Evolutionary conservation across 345 rosid genomes (phyloP), one percentile per base, ranked within the genome.

Genomic region (Anastatica hierochuntica): DNA sequence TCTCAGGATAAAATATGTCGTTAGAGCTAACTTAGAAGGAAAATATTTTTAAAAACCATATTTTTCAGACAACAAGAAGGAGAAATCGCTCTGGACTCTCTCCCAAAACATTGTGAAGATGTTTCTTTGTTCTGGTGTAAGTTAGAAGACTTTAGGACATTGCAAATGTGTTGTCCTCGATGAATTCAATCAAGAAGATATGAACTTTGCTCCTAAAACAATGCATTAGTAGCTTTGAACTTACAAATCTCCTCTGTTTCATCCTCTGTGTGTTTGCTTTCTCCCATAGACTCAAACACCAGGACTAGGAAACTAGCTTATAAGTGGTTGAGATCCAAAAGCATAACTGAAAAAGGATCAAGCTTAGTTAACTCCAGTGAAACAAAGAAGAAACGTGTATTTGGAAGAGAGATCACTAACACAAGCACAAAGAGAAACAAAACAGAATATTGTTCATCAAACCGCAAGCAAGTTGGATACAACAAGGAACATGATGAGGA

Each of bases 131-230:
- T 81, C 87, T 27, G 68, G 66, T 60, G 94, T 84, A 73, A 76
- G 77, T 84, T 44, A 78, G 96, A 69, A 73, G 96, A 34, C 72
- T 84, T 8, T 84, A 88, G 58, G 96, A 88, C 76, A 82, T 88
- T 59, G 94, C 90, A 29, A 88, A 88, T 72, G 88, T 84, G 58
- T 70, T 88, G 58, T 65, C 94, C 46, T 88, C 88, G 19, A 74
- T 84, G 77, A 73, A 77, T 52, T 54, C 84, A 47, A 84, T 88
- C 48, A 85, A 88, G 68, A 88, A 88, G 96, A 90, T 54, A 14
- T 24, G 19, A 47, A 12, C 10, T 20, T 38, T 45, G 29, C 27
- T 57, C 19, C 24, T 34, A 18, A 26, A 15, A 39, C 23, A 8
- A 14, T 11, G 35, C 59, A 58, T 17, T 14, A n/a, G n/a, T n/a